Evolutionary conservation across 2,329 filamentous ascomycete genomes (phyloP).

Genomic region (Stachybotrys elegans): DNA sequence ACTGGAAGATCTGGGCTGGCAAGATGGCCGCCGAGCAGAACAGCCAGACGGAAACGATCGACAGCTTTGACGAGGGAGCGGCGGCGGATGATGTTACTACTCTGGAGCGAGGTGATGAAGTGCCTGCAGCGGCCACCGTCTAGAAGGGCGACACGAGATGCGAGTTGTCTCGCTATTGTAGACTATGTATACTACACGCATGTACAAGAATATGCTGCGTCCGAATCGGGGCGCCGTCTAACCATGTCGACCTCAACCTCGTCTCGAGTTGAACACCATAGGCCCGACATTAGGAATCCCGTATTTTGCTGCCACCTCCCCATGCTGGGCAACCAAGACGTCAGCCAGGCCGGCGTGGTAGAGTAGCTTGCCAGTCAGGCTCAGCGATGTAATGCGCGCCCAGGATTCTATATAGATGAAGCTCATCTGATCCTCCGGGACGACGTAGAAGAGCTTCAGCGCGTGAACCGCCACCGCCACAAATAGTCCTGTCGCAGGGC

Average conservation of each 20-base stretch:
- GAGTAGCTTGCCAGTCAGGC: conserved; percentile 77
- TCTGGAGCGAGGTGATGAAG: conserved; percentile 3
- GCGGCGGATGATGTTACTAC: conserved; percentile 10
- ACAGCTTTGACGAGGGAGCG: conserved; percentile 34
- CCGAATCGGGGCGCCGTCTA: too few species aligned
- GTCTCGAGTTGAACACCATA: conserved; percentile 34
- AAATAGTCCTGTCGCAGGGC: conserved; percentile 82
- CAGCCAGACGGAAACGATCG: conserved; percentile 34
- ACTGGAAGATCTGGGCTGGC: conserved; percentile 78
- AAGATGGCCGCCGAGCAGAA: conserved; percentile 38
- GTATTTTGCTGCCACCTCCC: conserved; percentile 48
- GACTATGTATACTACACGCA: conserved; percentile 15
- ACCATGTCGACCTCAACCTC: conserved; percentile 14
- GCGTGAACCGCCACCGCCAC: conserved; percentile 49
- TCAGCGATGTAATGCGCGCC: conserved; percentile 78
- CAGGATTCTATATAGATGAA: conserved; percentile 90
- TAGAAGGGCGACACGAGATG: not conserved
- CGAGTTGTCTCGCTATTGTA: not conserved
- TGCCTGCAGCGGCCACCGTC: conserved; percentile 10
- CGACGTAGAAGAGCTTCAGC: conserved; percentile 39
- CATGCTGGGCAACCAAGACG: conserved; percentile 79
- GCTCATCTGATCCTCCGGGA: conserved; percentile 54
- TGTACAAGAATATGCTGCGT: conserved; percentile 9
- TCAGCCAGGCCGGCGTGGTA: conserved; percentile 61
- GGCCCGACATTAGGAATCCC: conserved; percentile 31